phyloP scores from a whole-genome alignment of 352 stramenopile species.

The Blastocystis sp. region DNA sequence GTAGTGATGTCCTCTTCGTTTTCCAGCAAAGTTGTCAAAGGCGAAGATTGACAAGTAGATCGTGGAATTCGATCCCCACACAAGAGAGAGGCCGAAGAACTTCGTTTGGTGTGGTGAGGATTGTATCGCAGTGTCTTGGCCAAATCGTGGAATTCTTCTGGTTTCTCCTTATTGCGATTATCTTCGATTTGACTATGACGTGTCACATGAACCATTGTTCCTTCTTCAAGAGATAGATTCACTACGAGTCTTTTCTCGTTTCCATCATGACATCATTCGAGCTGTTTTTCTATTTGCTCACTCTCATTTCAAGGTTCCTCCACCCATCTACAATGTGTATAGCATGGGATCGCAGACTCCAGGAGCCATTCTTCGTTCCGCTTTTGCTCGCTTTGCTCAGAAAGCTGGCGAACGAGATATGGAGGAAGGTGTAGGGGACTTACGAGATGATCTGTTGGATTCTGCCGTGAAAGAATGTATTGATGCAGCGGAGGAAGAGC shows the following conservation, averaged over 20 bases:
- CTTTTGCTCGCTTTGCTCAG: not conserved
- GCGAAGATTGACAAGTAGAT: slow-evolving; percentile 7
- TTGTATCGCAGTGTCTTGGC: slow-evolving; percentile 16
- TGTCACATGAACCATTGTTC: not conserved
- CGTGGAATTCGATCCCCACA: slow-evolving; percentile 42
- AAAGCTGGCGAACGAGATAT: not conserved
- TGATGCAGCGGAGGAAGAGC: slow-evolving; percentile 16
- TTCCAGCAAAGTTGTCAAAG: not conserved
- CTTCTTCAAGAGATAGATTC: not conserved
- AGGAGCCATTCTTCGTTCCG: not conserved
- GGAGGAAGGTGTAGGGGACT: not conserved
- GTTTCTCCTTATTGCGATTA: slow-evolving; percentile 43
- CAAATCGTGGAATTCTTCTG: not conserved
- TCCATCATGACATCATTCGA: not conserved
- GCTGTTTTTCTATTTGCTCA: not conserved
- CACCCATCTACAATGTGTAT: not conserved
- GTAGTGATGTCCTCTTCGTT: not conserved
- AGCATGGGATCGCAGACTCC: not conserved
- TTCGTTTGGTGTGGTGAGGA: slow-evolving; percentile 34
- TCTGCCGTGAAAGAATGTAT: not conserved
- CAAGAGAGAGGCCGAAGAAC: not conserved
- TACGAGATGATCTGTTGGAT: not conserved
- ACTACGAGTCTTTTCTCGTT: not conserved
- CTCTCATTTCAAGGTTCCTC: not conserved
- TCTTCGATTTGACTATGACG: slow-evolving; percentile 34